Evolutionary conservation across 306 rosid species (phyloP).

Genomic region (Rosa rugosa): DNA sequence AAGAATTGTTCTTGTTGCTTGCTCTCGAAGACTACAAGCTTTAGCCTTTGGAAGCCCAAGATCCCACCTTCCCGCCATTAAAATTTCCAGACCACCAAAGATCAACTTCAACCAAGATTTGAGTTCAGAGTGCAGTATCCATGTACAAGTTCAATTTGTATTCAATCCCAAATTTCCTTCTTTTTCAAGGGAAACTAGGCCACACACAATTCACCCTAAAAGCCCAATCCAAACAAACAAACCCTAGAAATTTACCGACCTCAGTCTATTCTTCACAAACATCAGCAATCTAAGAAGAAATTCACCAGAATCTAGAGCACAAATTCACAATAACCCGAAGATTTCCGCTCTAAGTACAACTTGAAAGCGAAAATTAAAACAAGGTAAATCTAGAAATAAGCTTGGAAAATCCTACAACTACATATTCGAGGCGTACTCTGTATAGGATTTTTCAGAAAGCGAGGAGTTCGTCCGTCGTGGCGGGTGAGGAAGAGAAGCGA

Average conservation of each 20-base stretch:
- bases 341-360: constrained; percentile 27
- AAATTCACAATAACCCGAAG: constrained; percentile 26
- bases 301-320: background rate
- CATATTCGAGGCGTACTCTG: constrained; percentile 57
- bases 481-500: constrained; percentile 46
- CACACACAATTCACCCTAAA: background rate
- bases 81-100: constrained; percentile 26
- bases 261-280: background rate
- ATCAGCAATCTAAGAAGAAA: constrained; percentile 4
- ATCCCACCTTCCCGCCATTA: constrained; percentile 64
- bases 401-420: constrained; percentile 34
- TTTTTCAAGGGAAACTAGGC: no score
- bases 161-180: no score
- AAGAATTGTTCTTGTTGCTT: constrained; percentile 64
- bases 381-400: constrained; percentile 26
- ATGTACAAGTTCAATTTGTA: background rate
- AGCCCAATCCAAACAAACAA: constrained; percentile 6
- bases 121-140: constrained; percentile 11
- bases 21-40: constrained; percentile 52
- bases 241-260: constrained; percentile 8
- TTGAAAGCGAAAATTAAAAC: constrained; percentile 16
- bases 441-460: constrained; percentile 51
- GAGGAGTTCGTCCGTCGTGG: constrained; percentile 54
- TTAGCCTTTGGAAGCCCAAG: constrained; percentile 47
- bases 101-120: constrained; percentile 3